Percentiles rank a stretch among this genome's conserved stretches.
Conservation (phyloP, 495 filamentous ascomycete genomes). For the Aspergillus cristatus region DNA sequence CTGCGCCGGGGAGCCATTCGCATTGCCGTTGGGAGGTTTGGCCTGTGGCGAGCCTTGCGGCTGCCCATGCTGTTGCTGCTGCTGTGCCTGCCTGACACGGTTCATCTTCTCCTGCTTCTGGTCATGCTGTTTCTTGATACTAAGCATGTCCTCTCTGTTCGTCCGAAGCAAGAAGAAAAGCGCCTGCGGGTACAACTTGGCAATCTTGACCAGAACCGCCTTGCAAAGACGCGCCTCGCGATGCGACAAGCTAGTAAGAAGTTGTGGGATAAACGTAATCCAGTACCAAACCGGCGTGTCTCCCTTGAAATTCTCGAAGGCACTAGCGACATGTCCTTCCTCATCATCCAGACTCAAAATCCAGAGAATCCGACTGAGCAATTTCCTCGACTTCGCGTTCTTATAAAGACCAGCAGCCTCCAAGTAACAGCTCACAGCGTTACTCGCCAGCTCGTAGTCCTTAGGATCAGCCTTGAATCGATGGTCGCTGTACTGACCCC, state of each 20-base stretch:
- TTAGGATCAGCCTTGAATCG: conserved; percentile 83
- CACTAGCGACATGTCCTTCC: conserved; percentile 64
- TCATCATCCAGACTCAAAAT: conserved; percentile 88
- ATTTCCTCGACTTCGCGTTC: conserved; percentile 89
- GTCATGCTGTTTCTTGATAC: conserved; percentile 83
- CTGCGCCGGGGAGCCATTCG: conserved; percentile 32
- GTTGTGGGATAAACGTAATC: conserved; percentile 97
- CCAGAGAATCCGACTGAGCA: conserved; percentile 94
- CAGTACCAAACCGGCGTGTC: conserved; percentile 98
- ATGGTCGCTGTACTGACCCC: conserved; percentile 95
- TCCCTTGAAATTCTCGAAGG: conserved; percentile 90
- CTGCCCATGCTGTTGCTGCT: conserved; percentile 22
- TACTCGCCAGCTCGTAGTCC: conserved; percentile 71
- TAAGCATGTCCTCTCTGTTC: conserved; percentile 86
- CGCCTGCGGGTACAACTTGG: conserved; percentile 87
- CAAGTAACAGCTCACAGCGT: conserved; percentile 90
- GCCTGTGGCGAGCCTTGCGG: conserved; percentile 36
- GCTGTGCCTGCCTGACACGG: conserved; percentile 28
- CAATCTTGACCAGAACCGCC: conserved; percentile 79
- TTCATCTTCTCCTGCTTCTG: conserved; percentile 59
- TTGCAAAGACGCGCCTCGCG: conserved; percentile 84
- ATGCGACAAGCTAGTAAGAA: conserved; percentile 79
- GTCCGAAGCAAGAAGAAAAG: conserved; percentile 92
- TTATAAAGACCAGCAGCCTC: conserved; percentile 95
- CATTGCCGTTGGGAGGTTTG: conserved; percentile 45